Evolutionary conservation across 805 yeast genomes (phyloP).

Genomic region (Nakazawaea molendinolei): DNA sequence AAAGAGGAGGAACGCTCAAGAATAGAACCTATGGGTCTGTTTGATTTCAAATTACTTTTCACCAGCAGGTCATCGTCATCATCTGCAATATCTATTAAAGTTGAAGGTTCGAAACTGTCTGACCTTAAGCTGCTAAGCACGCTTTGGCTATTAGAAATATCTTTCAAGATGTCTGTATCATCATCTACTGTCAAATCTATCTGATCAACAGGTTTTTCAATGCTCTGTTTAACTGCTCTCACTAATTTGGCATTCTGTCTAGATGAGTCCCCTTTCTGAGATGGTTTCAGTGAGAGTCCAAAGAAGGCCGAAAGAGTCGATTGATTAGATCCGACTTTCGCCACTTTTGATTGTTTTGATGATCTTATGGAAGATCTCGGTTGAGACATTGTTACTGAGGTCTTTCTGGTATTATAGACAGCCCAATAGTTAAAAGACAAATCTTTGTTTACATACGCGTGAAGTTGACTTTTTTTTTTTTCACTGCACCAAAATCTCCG

Average conservation of each 20-base stretch:
- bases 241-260: too few species aligned
- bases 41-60: conserved; percentile 5
- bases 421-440: too few species aligned
- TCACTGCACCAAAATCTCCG: too few species aligned
- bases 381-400: not conserved
- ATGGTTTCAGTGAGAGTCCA: not conserved
- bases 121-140: conserved; percentile 3
- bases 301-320: conserved; percentile 2
- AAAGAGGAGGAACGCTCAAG: not conserved
- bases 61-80: not conserved
- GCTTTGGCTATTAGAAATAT: conserved; percentile 6
- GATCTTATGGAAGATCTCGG: not conserved
- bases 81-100: not conserved
- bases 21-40: conserved; percentile 5
- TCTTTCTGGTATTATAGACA: not conserved
- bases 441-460: too few species aligned
- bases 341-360: not conserved
- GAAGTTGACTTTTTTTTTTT: too few species aligned
- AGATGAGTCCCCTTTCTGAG: not conserved
- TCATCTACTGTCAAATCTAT: conserved; percentile 6
- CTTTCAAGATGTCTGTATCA: conserved; percentile 7
- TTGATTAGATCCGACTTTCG: conserved; percentile 1
- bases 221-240: not conserved
- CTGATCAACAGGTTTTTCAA: not conserved
- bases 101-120: not conserved